Percentiles rank a stretch among this genome's conserved stretches.
phyloP scores from a whole-genome alignment of 768 basidiomycete genomes.

The Lactarius sp. region DNA sequence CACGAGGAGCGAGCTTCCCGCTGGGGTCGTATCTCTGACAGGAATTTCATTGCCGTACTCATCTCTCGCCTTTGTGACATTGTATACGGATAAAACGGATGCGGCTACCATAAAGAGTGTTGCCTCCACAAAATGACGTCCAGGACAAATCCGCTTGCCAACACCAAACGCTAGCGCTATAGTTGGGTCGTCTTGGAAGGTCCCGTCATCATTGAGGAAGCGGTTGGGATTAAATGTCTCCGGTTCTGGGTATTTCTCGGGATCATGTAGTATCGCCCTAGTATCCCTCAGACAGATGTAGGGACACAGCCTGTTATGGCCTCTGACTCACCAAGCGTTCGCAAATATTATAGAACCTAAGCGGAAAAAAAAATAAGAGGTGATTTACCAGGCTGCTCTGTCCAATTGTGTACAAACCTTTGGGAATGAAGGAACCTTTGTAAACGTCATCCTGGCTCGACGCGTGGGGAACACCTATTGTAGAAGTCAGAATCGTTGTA shows the following conservation, averaged over 20 bases:
- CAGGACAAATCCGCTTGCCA: constrained; percentile 16
- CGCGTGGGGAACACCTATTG: constrained; percentile 7
- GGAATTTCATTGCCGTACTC: constrained; percentile 9
- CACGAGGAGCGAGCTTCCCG: neutral
- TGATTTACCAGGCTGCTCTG: too few species aligned
- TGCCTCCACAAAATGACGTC: constrained; percentile 11
- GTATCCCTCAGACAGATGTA: neutral
- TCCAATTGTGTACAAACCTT: constrained; percentile 4
- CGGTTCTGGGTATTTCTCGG: constrained; percentile 9
- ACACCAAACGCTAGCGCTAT: neutral
- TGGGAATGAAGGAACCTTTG: constrained; percentile 12
- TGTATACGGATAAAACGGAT: constrained; percentile 3
- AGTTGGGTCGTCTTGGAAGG: neutral
- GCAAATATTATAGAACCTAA: neutral
- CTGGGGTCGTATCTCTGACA: neutral
- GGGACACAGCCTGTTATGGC: neutral
- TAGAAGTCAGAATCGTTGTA: neutral
- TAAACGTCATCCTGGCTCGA: constrained; percentile 12
- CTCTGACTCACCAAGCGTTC: neutral
- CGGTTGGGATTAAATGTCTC: constrained; percentile 8
- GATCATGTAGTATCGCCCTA: constrained; percentile 14
- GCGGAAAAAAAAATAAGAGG: neutral
- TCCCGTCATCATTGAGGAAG: neutral
- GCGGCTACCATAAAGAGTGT: constrained; percentile 9
- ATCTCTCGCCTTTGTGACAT: constrained; percentile 2